Evolutionary conservation across 768 basidiomycete genomes (phyloP).

Genomic region (Pilatotrama ljubarskyi): DNA sequence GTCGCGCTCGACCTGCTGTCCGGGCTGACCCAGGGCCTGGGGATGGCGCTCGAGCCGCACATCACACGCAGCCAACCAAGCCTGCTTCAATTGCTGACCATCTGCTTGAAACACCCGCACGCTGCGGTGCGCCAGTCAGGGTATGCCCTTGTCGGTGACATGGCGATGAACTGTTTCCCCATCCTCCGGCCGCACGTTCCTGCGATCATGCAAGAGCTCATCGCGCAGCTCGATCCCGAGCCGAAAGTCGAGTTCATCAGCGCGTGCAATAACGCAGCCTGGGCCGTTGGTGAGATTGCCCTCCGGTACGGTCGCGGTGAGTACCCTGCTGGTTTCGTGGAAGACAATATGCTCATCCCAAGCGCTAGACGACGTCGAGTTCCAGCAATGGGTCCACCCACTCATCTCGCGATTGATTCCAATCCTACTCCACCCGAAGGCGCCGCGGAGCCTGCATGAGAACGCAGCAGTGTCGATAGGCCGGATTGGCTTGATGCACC

Average conservation of each 20-base stretch:
- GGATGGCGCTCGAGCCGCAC: conserved; percentile 70
- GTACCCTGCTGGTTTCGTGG: conserved; percentile 23
- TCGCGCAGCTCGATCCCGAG: conserved; percentile 87
- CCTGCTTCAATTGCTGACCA: conserved; percentile 76
- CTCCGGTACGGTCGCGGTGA: conserved; percentile 83
- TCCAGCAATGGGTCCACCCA: conserved; percentile 88
- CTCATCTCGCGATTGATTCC: conserved; percentile 89
- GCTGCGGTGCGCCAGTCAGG: conserved; percentile 94
- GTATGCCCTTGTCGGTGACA: conserved; percentile 96
- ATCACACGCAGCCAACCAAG: conserved; percentile 73
- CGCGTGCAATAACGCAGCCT: conserved; percentile 98
- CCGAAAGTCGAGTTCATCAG: conserved; percentile 94
- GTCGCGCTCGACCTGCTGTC: conserved; percentile 97
- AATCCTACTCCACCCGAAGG: conserved; percentile 89
- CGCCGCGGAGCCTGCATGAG: conserved; percentile 92
- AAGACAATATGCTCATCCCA: neutral
- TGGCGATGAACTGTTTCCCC: conserved; percentile 94
- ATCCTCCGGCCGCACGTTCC: conserved; percentile 85
- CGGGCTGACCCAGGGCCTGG: conserved; percentile 92
- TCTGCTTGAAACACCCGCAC: conserved; percentile 94
- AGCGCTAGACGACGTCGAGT: conserved; percentile 71
- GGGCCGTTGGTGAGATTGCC: conserved; percentile 99
- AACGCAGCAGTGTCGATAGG: conserved; percentile 99
- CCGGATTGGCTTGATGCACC: conserved; percentile 92
- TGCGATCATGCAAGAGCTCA: conserved; percentile 87